Evolutionary conservation across 768 basidiomycete genomes (phyloP).

Genomic region (Naganishia friedmannii): DNA sequence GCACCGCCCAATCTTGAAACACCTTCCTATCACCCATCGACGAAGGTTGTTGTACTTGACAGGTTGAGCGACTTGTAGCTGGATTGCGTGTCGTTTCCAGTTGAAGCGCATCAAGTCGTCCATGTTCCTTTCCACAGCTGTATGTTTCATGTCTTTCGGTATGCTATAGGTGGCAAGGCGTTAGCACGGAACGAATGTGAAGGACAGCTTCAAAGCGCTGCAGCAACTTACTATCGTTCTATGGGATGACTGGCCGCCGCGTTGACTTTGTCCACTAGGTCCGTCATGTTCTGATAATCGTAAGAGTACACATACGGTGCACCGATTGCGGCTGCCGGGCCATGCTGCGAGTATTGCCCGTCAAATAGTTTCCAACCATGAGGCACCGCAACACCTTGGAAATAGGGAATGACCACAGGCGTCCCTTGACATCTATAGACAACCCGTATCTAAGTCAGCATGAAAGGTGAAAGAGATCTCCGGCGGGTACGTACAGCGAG

Average conservation of each 20-base stretch:
- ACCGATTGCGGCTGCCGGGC: constrained; percentile 45
- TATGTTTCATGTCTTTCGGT: constrained; percentile 43
- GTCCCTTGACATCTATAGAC: constrained; percentile 46
- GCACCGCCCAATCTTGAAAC: constrained; percentile 31
- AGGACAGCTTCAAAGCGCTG: background rate
- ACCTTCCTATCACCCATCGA: constrained; percentile 25
- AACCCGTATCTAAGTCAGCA: background rate
- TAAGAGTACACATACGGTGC: constrained; percentile 50
- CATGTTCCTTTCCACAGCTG: constrained; percentile 23
- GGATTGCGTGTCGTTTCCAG: constrained; percentile 13
- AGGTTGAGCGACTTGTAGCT: background rate
- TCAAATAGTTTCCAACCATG: constrained; percentile 43
- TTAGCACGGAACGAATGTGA: background rate
- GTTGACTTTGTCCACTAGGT: constrained; percentile 37
- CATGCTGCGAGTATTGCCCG: constrained; percentile 42
- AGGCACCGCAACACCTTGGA: constrained; percentile 31
- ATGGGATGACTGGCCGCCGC: constrained; percentile 41
- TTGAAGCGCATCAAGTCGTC: constrained; percentile 29
- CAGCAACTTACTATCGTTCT: constrained; percentile 42
- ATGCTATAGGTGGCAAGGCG: constrained; percentile 36
- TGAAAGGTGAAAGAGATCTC: background rate
- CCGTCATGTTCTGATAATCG: constrained; percentile 38
- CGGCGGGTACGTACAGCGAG: constrained; percentile 43
- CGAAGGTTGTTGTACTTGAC: constrained; percentile 7
- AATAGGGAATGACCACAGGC: constrained; percentile 46